Conservation (phyloP, 2,329 filamentous ascomycete species). For the Trichothecium roseum region DNA sequence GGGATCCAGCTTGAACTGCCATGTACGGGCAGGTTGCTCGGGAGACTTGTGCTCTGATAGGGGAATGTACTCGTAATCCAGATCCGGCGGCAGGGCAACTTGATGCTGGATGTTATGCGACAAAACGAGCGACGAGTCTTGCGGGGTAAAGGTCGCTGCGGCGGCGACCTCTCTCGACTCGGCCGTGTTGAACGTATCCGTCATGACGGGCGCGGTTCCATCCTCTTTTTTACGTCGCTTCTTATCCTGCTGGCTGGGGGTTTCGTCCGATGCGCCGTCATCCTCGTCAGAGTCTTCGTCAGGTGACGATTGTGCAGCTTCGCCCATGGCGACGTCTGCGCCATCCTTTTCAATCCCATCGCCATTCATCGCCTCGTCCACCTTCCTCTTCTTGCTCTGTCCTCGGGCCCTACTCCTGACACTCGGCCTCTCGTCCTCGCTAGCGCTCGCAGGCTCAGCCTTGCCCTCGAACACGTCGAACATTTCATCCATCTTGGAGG, state of each 20-base stretch:
- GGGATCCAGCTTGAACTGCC: conserved; percentile 86
- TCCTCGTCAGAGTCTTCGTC: conserved; percentile 18
- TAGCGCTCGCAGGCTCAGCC: conserved; percentile 24
- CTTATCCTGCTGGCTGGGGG: conserved; percentile 45
- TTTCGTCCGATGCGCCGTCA: conserved; percentile 24
- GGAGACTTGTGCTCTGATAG: conserved; percentile 91
- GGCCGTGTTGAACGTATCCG: conserved; percentile 90
- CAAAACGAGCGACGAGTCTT: conserved; percentile 67
- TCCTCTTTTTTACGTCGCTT: conserved; percentile 55
- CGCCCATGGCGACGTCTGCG: conserved; percentile 23
- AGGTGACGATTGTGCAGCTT: conserved; percentile 31
- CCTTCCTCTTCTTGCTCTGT: conserved; percentile 76
- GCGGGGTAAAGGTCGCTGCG: conserved; percentile 55
- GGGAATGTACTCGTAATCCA: conserved; percentile 90
- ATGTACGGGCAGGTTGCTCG: conserved; percentile 71
- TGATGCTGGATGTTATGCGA: conserved; percentile 99
- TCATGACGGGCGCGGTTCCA: conserved; percentile 65
- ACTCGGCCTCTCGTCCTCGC: conserved; percentile 27
- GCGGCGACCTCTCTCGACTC: conserved; percentile 83
- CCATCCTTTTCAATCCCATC: conserved; percentile 7
- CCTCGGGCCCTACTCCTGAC: conserved; percentile 42
- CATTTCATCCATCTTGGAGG: conserved; percentile 57
- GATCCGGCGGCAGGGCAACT: conserved; percentile 85
- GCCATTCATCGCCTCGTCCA: conserved; percentile 66
- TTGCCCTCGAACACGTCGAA: conserved; percentile 74